Evolutionary conservation across 1,139 yeast species (phyloP).

Genomic region (Lodderomyces theae): DNA sequence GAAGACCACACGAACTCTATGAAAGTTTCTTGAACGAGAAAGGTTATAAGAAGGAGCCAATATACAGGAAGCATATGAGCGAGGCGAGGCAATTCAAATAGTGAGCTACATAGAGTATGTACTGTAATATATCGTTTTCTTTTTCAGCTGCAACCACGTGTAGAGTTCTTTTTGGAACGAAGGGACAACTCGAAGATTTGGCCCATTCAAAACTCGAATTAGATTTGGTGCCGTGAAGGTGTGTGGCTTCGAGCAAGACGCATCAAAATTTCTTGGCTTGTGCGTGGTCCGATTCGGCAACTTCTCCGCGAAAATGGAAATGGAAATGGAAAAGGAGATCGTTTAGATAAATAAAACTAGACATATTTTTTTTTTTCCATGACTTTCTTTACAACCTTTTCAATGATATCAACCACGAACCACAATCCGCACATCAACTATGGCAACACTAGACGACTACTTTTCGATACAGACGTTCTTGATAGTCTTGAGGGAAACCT

Average conservation of each 20-base stretch:
- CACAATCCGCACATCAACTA: constrained; percentile 9
- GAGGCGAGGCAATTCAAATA: not conserved
- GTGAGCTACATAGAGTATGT: too few relatives aligned
- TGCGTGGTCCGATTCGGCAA: not conserved
- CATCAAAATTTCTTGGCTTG: not conserved
- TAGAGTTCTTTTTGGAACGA: too few relatives aligned
- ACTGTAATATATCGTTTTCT: too few relatives aligned
- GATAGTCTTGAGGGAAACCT: constrained; percentile 44
- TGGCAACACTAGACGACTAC: constrained; percentile 30
- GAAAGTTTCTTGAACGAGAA: not conserved
- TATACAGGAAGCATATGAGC: not conserved
- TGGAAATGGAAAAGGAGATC: constrained; percentile 2
- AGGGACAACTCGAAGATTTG: too few relatives aligned
- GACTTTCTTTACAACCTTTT: too few relatives aligned
- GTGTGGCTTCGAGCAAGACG: not conserved
- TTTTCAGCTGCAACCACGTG: too few relatives aligned
- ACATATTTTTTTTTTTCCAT: too few relatives aligned
- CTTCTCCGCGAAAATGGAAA: not conserved
- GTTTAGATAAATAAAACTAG: constrained; percentile 9
- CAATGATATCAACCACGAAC: too few relatives aligned
- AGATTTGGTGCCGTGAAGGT: too few relatives aligned
- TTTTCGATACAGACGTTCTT: constrained; percentile 47
- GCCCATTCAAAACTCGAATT: too few relatives aligned
- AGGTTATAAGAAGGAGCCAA: not conserved
- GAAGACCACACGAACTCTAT: not conserved